A percentile compares a stretch with the other conserved stretches of the same genome.
Evolutionary conservation across 805 yeast species (phyloP).

Genomic region (Hanseniaspora pseudoguilliermondii): DNA sequence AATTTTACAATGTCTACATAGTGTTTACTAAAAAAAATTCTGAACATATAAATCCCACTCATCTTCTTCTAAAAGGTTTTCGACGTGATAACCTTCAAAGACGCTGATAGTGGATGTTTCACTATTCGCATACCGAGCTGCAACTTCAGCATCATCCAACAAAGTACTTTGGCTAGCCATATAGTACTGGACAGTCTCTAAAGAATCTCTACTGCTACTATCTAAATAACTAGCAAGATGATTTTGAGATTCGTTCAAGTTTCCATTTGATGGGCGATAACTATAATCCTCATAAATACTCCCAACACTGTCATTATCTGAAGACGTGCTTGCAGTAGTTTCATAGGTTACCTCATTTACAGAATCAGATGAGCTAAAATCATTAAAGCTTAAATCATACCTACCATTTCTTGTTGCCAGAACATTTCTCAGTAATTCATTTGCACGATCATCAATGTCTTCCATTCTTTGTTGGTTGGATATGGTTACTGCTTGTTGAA

Average conservation of each 20-base stretch:
- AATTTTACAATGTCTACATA: too few relatives aligned
- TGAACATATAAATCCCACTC: neutral
- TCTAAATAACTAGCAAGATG: too few relatives aligned
- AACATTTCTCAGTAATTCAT: neutral
- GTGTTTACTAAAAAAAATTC: neutral
- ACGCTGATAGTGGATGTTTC: neutral
- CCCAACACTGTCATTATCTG: neutral
- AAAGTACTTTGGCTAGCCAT: neutral
- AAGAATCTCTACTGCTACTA: neutral
- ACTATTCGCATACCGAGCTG: neutral
- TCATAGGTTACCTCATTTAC: neutral
- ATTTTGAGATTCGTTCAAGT: neutral
- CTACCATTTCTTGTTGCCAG: neutral
- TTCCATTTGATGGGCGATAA: neutral
- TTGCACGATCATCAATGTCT: neutral
- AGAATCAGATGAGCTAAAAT: neutral
- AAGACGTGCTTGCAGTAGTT: neutral
- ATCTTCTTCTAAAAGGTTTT: neutral
- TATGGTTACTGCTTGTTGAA: neutral
- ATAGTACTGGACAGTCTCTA: neutral
- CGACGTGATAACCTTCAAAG: neutral
- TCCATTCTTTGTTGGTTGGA: neutral
- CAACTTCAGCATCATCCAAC: neutral
- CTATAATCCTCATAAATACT: neutral
- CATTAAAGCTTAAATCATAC: neutral